These are phyloP conservation scores for Mucuna pruriens DNA, from an alignment of 306 rosid genomes.

Conservation along the genomic window DNA sequence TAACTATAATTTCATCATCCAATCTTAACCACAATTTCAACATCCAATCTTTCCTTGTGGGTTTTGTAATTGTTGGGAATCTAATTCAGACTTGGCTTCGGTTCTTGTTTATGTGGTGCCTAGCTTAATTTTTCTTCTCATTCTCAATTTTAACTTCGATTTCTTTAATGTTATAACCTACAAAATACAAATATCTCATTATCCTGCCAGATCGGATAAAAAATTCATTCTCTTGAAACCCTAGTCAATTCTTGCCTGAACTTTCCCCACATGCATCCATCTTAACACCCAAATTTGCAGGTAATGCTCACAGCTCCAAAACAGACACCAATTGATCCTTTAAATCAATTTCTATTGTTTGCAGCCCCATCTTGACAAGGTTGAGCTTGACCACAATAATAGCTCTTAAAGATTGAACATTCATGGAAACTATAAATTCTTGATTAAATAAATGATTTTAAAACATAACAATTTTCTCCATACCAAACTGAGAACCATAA, in stretches of 20 bases:
- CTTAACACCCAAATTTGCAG: slow-evolving; percentile 2
- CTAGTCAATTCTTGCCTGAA: neutral
- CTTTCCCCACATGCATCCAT: neutral
- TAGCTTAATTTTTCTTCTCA: neutral
- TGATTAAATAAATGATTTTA: neutral
- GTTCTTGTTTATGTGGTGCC: neutral
- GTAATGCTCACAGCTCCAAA: slow-evolving; percentile 5
- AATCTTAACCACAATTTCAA: neutral
- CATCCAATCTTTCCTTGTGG: neutral
- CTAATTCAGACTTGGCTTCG: neutral
- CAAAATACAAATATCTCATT: neutral
- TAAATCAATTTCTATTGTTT: slow-evolving; percentile 13
- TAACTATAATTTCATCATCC: neutral
- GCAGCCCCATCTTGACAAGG: slow-evolving; percentile 25
- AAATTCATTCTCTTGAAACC: neutral
- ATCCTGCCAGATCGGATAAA: neutral
- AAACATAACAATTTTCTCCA: neutral
- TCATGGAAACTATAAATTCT: neutral
- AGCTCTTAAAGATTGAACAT: slow-evolving; percentile 14
- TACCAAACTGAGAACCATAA: slow-evolving; percentile 2
- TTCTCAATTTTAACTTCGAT: neutral
- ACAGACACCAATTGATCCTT: slow-evolving; percentile 12
- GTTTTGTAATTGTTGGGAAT: neutral
- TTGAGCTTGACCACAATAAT: slow-evolving; percentile 14
- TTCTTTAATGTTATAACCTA: neutral